Percentiles rank a stretch among this genome's conserved stretches.
Evolutionary conservation across 1,284 basidiomycete genomes (phyloP).

Genomic region (Neolentinus lepideus): DNA sequence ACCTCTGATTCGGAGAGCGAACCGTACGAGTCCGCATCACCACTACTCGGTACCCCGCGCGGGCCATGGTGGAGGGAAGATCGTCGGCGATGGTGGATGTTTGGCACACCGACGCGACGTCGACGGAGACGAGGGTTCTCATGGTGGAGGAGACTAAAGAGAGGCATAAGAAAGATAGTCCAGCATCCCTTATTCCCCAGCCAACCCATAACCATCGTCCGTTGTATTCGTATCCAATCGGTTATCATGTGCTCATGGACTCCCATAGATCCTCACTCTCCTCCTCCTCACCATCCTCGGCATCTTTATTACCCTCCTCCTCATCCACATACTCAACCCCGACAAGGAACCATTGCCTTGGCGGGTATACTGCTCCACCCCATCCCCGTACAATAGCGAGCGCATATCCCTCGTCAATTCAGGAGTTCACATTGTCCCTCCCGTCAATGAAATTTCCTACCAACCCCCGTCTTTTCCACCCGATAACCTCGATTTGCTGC

Average conservation of each 20-base stretch:
- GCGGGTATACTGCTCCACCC: conserved; percentile 82
- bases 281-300: conserved; percentile 69
- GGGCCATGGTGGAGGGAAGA: conserved; percentile 36
- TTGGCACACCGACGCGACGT: conserved; percentile 20
- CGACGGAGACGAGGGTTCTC: conserved; percentile 27
- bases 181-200: conserved; percentile 76
- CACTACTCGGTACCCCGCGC: conserved; percentile 35
- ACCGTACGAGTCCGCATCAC: conserved; percentile 29
- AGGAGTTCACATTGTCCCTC: conserved; percentile 28
- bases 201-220: conserved; percentile 74
- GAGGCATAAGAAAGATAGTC: conserved; percentile 46
- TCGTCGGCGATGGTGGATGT: conserved; percentile 29
- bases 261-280: conserved; percentile 59
- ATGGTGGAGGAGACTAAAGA: conserved; percentile 39
- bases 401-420: conserved; percentile 24
- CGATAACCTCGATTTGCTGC: conserved; percentile 60
- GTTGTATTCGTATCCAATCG: conserved; percentile 20
- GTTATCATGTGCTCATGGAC: conserved; percentile 9
- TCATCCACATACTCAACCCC: conserved; percentile 91
- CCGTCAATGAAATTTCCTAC: conserved; percentile 20
- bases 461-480: conserved; percentile 47
- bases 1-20: conserved; percentile 64
- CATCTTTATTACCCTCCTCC: conserved; percentile 70
- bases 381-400: conserved; percentile 28
- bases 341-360: conserved; percentile 94